Percentiles rank a stretch among this genome's conserved stretches.
Evolutionary conservation across 2,329 filamentous ascomycete genomes (phyloP).

Genomic region (Colletotrichum orbiculare): DNA sequence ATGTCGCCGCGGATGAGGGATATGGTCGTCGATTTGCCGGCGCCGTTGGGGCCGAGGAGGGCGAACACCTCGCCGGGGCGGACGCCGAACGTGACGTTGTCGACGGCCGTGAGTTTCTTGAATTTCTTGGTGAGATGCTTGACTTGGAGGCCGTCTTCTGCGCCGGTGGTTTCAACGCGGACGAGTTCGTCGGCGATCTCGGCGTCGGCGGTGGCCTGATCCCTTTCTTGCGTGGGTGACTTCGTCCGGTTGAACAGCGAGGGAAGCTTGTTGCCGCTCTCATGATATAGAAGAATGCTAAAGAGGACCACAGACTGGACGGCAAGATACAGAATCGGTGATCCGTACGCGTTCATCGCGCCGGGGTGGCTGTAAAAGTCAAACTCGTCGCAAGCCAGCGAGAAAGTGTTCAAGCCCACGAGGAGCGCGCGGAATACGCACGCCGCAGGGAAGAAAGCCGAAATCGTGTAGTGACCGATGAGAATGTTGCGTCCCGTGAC

Average conservation of each 20-base stretch:
- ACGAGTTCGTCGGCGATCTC: slow-evolving; percentile 74
- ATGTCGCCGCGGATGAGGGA: slow-evolving; percentile 89
- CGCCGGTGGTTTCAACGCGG: slow-evolving; percentile 60
- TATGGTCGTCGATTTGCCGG: slow-evolving; percentile 91
- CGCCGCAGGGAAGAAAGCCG: slow-evolving; percentile 78
- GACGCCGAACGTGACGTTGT: slow-evolving; percentile 87
- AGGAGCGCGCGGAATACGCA: slow-evolving; percentile 81
- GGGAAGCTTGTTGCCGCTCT: slow-evolving; percentile 69
- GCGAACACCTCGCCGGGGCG: slow-evolving; percentile 86
- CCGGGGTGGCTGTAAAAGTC: slow-evolving; percentile 74
- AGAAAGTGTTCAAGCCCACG: slow-evolving; percentile 84
- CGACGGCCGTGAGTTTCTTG: slow-evolving; percentile 80
- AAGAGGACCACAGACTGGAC: slow-evolving; percentile 79
- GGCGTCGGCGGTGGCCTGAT: slow-evolving; percentile 54
- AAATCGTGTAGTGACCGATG: slow-evolving; percentile 81
- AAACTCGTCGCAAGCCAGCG: slow-evolving; percentile 77
- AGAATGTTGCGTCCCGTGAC: slow-evolving; percentile 70
- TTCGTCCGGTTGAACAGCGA: neutral
- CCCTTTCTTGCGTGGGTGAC: slow-evolving; percentile 55
- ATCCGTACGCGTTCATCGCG: slow-evolving; percentile 79
- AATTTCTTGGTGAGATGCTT: slow-evolving; percentile 85
- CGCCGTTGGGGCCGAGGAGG: slow-evolving; percentile 89
- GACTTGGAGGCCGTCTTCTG: slow-evolving; percentile 77
- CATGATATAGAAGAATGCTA: slow-evolving; percentile 79
- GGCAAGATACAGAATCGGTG: slow-evolving; percentile 84